Conservation (phyloP, 1,139 yeast species). For the Magnusiomyces suaveolens region DNA sequence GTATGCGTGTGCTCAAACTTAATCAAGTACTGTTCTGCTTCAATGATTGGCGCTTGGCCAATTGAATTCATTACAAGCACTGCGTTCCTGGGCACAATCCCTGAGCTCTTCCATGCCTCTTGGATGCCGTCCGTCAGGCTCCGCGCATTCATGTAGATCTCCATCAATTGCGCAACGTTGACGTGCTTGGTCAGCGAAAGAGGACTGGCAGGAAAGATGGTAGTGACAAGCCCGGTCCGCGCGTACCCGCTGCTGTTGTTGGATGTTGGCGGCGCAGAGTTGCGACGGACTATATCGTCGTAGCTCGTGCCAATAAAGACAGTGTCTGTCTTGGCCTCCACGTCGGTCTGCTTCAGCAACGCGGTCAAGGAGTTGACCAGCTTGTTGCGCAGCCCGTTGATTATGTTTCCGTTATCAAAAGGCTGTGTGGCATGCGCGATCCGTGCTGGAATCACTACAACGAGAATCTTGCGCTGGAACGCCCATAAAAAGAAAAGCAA, state of each 20-base stretch:
- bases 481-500: conserved; percentile 5
- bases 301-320: not conserved
- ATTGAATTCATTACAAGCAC: not conserved
- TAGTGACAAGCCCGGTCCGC: not conserved
- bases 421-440: not conserved
- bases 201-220: not conserved
- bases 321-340: not conserved
- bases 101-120: conserved; percentile 1
- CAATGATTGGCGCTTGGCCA: not conserved
- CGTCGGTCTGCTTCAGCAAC: not conserved
- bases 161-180: not conserved
- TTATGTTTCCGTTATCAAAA: not conserved
- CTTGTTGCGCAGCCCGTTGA: not conserved
- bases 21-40: not conserved
- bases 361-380: not conserved
- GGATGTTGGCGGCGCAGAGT: not conserved
- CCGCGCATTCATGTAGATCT: not conserved
- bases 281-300: not conserved
- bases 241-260: not conserved
- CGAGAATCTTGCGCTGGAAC: conserved; percentile 2
- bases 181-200: not conserved
- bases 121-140: not conserved
- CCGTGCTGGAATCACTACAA: not conserved
- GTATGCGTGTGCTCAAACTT: not conserved
- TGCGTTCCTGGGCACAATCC: conserved; percentile 5